Conservation (phyloP, 1,284 basidiomycete genomes). For the Pyrrhoderma noxium region DNA sequence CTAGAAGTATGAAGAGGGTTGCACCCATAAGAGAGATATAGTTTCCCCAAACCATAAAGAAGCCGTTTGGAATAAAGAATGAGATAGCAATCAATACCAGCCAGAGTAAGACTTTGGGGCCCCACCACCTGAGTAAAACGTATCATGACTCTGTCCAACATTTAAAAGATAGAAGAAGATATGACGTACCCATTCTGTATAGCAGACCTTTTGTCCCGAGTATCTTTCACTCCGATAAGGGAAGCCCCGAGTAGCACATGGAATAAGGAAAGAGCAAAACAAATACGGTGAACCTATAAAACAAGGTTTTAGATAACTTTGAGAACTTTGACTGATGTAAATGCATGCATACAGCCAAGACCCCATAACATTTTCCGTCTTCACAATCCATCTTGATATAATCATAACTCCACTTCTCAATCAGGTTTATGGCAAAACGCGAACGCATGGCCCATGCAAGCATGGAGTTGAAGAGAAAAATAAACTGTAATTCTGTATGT, state of each 20-base stretch:
- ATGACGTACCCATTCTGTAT: conserved; percentile 87
- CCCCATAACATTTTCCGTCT: conserved; percentile 91
- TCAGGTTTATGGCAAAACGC: conserved; percentile 77
- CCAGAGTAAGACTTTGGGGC: conserved; percentile 90
- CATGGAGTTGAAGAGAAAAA: conserved; percentile 94
- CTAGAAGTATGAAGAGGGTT: conserved; percentile 91
- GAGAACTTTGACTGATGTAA: neutral
- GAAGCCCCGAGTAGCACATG: conserved; percentile 76
- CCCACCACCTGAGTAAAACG: conserved; percentile 81
- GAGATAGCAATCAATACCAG: conserved; percentile 68
- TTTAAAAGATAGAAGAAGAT: no score
- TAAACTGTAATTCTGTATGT: conserved; percentile 50
- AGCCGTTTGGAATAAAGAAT: conserved; percentile 91
- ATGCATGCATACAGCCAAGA: conserved; percentile 72
- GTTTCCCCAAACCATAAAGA: conserved; percentile 96
- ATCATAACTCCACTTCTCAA: conserved; percentile 91
- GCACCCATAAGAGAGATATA: conserved; percentile 89
- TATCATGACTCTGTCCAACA: conserved; percentile 21
- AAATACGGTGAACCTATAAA: conserved; percentile 86
- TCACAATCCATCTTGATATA: conserved; percentile 98
- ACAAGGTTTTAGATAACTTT: neutral
- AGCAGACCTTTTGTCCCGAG: conserved; percentile 84
- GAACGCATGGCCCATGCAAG: conserved; percentile 96
- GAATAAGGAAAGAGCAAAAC: conserved; percentile 89
- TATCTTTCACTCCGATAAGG: conserved; percentile 85